A percentile compares a stretch with the other conserved stretches of the same genome.
Conservation (phyloP, 768 basidiomycete genomes). For the Leucosporidium creatinivorum region DNA sequence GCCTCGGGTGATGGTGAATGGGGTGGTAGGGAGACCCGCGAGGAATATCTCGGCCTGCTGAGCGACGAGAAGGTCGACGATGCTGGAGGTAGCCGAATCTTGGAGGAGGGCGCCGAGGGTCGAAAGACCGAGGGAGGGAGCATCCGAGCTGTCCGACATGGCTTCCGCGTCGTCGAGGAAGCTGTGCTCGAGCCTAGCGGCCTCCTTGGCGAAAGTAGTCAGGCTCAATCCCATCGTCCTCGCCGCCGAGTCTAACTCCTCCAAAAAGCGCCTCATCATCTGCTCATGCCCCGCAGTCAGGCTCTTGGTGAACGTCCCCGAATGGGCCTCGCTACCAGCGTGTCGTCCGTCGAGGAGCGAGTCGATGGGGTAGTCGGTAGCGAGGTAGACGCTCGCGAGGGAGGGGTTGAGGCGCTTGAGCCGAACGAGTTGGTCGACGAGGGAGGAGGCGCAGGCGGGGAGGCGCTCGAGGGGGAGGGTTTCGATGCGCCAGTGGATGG, state of each 20-base stretch:
- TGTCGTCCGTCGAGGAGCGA: conserved; percentile 27
- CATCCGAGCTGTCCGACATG: not conserved
- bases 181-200: conserved; percentile 31
- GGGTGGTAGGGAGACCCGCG: conserved; percentile 40
- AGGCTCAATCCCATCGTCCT: conserved; percentile 46
- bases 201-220: conserved; percentile 47
- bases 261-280: conserved; percentile 47
- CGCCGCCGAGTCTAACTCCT: conserved; percentile 46
- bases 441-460: conserved; percentile 49
- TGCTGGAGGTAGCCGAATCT: conserved; percentile 46
- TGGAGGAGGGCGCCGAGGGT: not conserved
- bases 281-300: conserved; percentile 47
- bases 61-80: conserved; percentile 54
- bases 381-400: conserved; percentile 51
- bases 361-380: conserved; percentile 51
- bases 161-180: no score
- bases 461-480: conserved; percentile 47
- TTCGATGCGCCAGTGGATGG: conserved; percentile 58
- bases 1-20: no score
- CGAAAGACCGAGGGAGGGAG: not conserved
- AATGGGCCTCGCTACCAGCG: conserved; percentile 38
- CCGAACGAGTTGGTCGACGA: conserved; percentile 47
- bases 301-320: conserved; percentile 49
- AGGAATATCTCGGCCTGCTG: conserved; percentile 51
- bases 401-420: conserved; percentile 34